Base-by-base conservation (phyloP, 2,329 filamentous ascomycete genomes). In the Apiospora koreana region DNA sequence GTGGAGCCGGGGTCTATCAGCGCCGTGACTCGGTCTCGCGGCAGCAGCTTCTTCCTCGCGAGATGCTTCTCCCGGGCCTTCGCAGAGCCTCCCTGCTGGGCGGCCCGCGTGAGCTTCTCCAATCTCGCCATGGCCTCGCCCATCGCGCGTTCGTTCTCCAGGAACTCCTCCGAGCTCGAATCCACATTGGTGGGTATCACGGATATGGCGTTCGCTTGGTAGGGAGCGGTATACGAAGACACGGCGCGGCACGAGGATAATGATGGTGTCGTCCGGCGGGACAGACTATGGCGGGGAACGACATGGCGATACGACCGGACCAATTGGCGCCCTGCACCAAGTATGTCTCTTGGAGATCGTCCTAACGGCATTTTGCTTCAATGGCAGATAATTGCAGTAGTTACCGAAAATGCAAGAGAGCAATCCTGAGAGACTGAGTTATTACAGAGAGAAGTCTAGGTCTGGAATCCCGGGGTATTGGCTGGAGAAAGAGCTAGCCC, bases 11-110 rank as follows among this genome's bases (percentile, higher is more conserved):
- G 92, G 78, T 99, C 95, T 73, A 98, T 88, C 73, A 99, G 84
- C 5, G 94, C 93, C 0, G 94, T 93, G 69, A 99, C 89, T 43
- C 95, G 91, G 81, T 98, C 95, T 74, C 96, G 86, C 2, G 95
- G 94, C 70, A 99, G 87, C 94, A 98, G 97, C 87, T 98, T 98
- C 73, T 94, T 93, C 75, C 95, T 87, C 43, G 91, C 89, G 28
- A 97, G 82, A 79, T 98, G 95, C 84, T 98, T 98, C 73, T 95
- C 90, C 71, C 93, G 87, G 4, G 95, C 93, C 80, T 96, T 96
- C 70, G 91, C 87, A 1, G 93, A 84, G 0, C 96, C 96, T 68
- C 95, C 95, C 73, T 88, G 86, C 67, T 94, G 89, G 70, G 94
- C 92, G 74, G 87, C 89, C 65, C 85, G 83, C 71, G 95, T 94